phyloP scores from a whole-genome alignment of 768 basidiomycete genomes.

The Russula olivacea region DNA sequence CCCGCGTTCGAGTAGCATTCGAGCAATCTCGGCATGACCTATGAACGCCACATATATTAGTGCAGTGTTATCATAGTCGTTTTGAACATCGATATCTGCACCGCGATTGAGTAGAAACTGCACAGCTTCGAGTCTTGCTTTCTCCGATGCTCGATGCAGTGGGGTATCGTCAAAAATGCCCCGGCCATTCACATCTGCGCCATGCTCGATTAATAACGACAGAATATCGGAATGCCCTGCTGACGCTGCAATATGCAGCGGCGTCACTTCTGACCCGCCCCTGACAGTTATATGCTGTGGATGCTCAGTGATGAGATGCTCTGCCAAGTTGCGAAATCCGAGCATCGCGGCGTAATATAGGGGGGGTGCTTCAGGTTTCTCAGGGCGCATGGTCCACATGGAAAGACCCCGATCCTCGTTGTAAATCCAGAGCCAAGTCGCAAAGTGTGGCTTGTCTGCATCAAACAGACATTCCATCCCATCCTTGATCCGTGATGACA shows the following conservation, averaged over 20 bases:
- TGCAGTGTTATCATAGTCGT: fast-evolving
- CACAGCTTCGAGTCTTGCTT: not conserved
- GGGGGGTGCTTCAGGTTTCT: not conserved
- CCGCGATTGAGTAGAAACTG: not conserved
- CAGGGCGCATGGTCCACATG: not conserved
- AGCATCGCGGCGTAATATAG: not conserved
- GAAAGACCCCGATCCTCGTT: not conserved
- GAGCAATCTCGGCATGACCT: not conserved
- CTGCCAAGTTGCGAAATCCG: not conserved
- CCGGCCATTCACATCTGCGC: not conserved
- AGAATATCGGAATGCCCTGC: not conserved
- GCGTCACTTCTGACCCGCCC: not conserved
- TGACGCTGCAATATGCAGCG: not conserved
- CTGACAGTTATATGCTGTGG: not conserved
- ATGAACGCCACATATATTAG: fast-evolving
- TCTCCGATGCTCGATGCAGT: not conserved
- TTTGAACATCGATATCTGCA: not conserved
- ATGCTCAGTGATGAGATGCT: not conserved
- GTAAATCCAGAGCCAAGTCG: not conserved
- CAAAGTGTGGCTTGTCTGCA: not conserved
- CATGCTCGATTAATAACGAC: not conserved
- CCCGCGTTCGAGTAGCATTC: not conserved
- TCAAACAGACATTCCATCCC: not conserved
- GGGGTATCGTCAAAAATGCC: not conserved
- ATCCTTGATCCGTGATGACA: not conserved